phyloP scores from a whole-genome alignment of 2,329 filamentous ascomycete genomes.

The Trichoderma lentiforme region DNA sequence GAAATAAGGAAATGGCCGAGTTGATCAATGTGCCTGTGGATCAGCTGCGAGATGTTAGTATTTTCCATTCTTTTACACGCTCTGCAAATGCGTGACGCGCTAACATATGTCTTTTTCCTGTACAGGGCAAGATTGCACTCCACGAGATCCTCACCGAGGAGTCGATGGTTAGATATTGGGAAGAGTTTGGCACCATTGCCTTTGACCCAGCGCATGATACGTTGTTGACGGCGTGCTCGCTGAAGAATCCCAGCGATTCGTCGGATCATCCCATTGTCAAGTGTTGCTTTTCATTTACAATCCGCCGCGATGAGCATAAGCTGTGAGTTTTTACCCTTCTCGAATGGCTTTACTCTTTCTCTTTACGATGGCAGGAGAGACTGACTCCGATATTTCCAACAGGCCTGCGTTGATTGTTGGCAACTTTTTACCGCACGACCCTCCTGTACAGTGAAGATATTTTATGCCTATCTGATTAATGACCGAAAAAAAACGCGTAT shows the following conservation, averaged over 20 bases:
- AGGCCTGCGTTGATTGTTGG: constrained; percentile 94
- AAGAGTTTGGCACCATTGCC: constrained; percentile 96
- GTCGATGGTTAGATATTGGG: constrained; percentile 95
- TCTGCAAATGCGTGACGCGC: background rate
- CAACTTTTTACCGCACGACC: constrained; percentile 89
- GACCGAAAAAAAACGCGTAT: background rate
- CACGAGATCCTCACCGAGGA: constrained; percentile 96
- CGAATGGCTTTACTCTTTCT: background rate
- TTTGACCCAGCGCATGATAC: constrained; percentile 94
- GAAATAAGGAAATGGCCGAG: constrained; percentile 98
- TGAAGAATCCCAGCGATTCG: constrained; percentile 75
- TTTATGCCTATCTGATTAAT: background rate
- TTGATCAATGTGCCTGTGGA: constrained; percentile 91
- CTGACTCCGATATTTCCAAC: constrained; percentile 13
- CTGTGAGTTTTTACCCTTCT: constrained; percentile 62
- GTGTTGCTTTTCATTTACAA: constrained; percentile 97
- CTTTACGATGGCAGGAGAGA: background rate
- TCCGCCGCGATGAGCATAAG: constrained; percentile 89
- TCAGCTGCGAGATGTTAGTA: constrained; percentile 77
- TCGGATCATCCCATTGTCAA: constrained; percentile 72
- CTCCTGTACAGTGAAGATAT: constrained; percentile 29
- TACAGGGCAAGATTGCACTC: constrained; percentile 84
- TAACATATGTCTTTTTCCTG: background rate
- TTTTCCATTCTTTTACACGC: background rate
- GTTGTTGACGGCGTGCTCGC: constrained; percentile 85